phyloP scores from a whole-genome alignment of 1,284 basidiomycete species.

The Salmacisia buchloeana region DNA sequence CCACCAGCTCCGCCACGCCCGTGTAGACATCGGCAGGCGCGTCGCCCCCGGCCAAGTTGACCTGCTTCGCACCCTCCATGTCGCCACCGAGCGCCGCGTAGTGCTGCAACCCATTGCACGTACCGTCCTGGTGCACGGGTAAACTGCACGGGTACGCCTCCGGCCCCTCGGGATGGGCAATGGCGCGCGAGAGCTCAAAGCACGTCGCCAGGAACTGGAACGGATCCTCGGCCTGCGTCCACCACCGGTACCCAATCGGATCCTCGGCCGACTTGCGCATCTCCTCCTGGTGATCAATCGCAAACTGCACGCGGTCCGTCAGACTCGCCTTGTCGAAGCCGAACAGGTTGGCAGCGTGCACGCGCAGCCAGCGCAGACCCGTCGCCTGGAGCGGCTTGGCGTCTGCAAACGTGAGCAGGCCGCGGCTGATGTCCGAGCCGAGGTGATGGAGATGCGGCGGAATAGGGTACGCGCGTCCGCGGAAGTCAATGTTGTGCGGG shows the following conservation, averaged over 20 bases:
- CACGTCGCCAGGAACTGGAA: conserved; percentile 96
- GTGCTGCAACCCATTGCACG: conserved; percentile 97
- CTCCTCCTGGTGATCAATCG: conserved; percentile 67
- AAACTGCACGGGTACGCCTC: conserved; percentile 66
- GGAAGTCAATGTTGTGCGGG: conserved; percentile 96
- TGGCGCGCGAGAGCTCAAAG: conserved; percentile 73
- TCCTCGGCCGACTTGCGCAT: conserved; percentile 77
- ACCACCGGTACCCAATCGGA: conserved; percentile 59
- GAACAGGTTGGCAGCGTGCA: conserved; percentile 86
- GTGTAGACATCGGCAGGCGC: conserved; percentile 93
- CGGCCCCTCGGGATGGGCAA: conserved; percentile 63
- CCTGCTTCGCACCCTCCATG: conserved; percentile 77
- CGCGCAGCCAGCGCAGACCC: conserved; percentile 80
- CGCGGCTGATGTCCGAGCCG: conserved; percentile 88
- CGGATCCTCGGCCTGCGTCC: conserved; percentile 76
- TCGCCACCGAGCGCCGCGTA: conserved; percentile 97
- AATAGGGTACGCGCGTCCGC: conserved; percentile 93
- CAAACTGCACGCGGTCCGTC: conserved; percentile 77
- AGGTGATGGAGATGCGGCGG: conserved; percentile 94
- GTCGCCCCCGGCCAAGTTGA: conserved; percentile 82
- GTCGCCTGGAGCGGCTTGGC: conserved; percentile 71
- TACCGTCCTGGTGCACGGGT: conserved; percentile 96
- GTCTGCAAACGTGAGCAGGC: conserved; percentile 78
- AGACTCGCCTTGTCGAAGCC: conserved; percentile 95
- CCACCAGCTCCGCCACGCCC: conserved; percentile 66